Evolutionary conservation across 1,284 basidiomycete genomes (phyloP), one percentile per base, ranked within the genome.

Genomic region (Cryptococcus wingfieldii): DNA sequence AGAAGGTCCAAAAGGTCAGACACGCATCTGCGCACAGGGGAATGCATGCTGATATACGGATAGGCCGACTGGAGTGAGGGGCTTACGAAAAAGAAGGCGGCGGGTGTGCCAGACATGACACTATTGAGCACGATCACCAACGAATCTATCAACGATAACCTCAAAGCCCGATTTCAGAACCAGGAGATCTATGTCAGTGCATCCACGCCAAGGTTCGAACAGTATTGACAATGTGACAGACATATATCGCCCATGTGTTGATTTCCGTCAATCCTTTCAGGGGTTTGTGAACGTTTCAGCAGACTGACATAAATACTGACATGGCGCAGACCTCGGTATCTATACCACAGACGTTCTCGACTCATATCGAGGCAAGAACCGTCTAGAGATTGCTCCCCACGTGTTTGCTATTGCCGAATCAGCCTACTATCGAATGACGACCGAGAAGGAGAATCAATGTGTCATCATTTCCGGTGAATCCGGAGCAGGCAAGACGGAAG

Each of bases 401-500:
- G 96, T 99, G 45, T 99, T 96, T 78, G 84, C 89, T 62, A 96
- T 98, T 64, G 96, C 96, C 43, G 96, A 99, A 80, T 84, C 88
- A 53, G 87, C 93, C 12, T 98, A 98, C 81, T 98, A 98, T 81
- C 93, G 96, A 77, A 98, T 99, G 96, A 94, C 91, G 63, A 91
- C 93, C 31, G 98, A 99, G 79, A 88, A 95, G 76, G 95, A 98
- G 79, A 99, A 98, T 75, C 96, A 99, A 80, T 98, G 96, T 77
- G 95, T 99, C 55, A 99, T 99, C 78, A 99, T 99, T 71, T 95
- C 95, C 9, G 96, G 96, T 59, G 96, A 99, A 80, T 96, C 92
- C 12, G 94, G 94, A 55, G 93, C 93, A 10, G 94, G 93, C 50
- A 96, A 97, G 82, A 97, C 93, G 7, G 94, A 97, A 76, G 93